Conservation (phyloP, 345 rosid genomes). For the Heritiera fomes region DNA sequence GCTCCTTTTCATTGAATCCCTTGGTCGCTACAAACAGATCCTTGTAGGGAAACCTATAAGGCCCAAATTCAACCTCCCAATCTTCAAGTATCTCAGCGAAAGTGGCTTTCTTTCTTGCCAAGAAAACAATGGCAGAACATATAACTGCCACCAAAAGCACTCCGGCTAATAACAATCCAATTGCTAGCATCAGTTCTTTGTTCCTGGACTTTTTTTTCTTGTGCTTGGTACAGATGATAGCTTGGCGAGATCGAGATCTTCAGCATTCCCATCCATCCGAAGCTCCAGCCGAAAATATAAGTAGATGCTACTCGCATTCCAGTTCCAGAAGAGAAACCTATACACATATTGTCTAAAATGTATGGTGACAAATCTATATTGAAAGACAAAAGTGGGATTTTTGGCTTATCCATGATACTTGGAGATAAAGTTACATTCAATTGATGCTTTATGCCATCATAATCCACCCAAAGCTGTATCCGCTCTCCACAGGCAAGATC, state of each 20-base stretch:
- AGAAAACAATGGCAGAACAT: neutral
- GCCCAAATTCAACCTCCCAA: slow-evolving; percentile 26
- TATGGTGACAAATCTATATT: neutral
- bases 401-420: neutral
- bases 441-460: neutral
- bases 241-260: neutral
- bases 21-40: slow-evolving; percentile 54
- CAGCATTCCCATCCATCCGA: neutral
- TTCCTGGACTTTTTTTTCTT: neutral
- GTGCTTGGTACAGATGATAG: neutral
- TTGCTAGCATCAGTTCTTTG: neutral
- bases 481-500: neutral
- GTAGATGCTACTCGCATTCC: neutral
- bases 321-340: neutral
- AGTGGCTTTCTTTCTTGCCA: neutral
- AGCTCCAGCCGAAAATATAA: neutral
- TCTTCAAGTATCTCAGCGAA: neutral
- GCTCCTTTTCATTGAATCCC: slow-evolving; percentile 56
- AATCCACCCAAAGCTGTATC: neutral
- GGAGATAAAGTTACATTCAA: neutral
- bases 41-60: slow-evolving; percentile 55
- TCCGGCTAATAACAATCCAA: neutral
- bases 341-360: neutral
- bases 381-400: neutral
- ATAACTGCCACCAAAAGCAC: neutral